Evolutionary conservation across 2,329 filamentous ascomycete species (phyloP), one percentile per base, ranked within the genome.

Genomic region (Cadophora gregata): DNA sequence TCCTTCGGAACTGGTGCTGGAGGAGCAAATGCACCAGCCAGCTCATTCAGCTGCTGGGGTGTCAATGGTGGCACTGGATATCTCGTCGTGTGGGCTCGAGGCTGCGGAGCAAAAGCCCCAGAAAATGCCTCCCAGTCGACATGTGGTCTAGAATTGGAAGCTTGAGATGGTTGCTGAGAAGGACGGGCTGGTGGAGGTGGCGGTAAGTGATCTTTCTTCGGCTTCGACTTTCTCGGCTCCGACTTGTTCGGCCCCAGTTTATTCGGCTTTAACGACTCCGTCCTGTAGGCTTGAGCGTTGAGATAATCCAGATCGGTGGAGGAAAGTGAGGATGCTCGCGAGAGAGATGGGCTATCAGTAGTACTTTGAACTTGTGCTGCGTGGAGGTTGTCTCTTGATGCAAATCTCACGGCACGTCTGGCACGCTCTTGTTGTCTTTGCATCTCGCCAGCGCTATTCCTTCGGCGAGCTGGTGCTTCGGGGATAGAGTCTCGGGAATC

Each of bases 271-370:
- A 21, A 21, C 1, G 33, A 27, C 6, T 25, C 21, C 1, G 55
- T 27, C 19, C 31, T 58, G 33, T 25, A 42, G 8, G 33, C 55
- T 42, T 58, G 55, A 12, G 55, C 55, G n/a, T 42, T 58, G n/a
- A 58, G 31, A 12, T 58, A 58, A 16, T 58, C 55, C 9, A 58
- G 31, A 58, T 58, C 55, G 3, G 55, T 58, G 21, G 55, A 58
- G 16, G 55, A 58, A 27, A 58, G 14, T 5, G 55, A 58, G 1
- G 55, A 58, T 14, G 55, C 55, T 58, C 55, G 31, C 2, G 55
- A 38, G 14, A 36, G 55, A 58, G 55, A 4, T 27, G 31, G 31
- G 33, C 55, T 38, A 12, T 58, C 21, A 33, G n/a, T 58, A 6
- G 33, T 24, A 16, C 16, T 27, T 12, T 19, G 33, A 25, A 10